Base-by-base conservation (phyloP, 306 rosid species). In the Abrus pulchellus region DNA sequence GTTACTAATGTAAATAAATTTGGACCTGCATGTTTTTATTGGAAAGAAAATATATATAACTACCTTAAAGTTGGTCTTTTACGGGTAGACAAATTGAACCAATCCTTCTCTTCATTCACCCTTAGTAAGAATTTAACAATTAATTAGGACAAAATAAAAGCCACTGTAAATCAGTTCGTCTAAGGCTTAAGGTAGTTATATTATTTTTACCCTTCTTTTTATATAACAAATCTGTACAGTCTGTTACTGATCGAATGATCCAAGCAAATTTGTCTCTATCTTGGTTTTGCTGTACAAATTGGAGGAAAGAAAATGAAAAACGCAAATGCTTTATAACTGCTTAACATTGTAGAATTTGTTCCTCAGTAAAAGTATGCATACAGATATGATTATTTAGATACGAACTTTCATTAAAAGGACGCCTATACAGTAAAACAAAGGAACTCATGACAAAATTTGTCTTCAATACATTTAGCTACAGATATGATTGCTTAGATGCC, bases 231-330 rank as follows among this genome's bases (percentile, higher is more conserved):
- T 64, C 3, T 3, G 44, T 20, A 13, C 27, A 60, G 12, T 28
- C 36, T 27, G 20, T 65, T 1, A 62, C 27, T 64, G 34, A 62
- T 9, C 20, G 50, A 30, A 48, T 34, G 62, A 52, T 77, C 32
- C 28, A 2, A 52, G 29, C 7, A 65, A 14, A 65, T 3, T 65
- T 14, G 50, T 38, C 32, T n/a, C 32, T 14, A 11, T 10, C 66
- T 56, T 56, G 8, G 12, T 55, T 30, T 41, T 44, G 27, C 49
- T 5, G 38, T 28, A 61, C 36, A 36, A 64, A 38, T 38, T 4
- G 81, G 44, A 28, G 74, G 41, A 40, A 76, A 64, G 43, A 43
- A 65, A 52, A 65, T 38, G 53, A 40, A 20, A 77, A 64, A 40
- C 6, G 38, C 28, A 72, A 65, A 48, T 0, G 14, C 41, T 48